These are phyloP conservation scores for Ogataea hybrid DNA, from an alignment of 1,139 yeast species.

Conservation along the genomic window DNA sequence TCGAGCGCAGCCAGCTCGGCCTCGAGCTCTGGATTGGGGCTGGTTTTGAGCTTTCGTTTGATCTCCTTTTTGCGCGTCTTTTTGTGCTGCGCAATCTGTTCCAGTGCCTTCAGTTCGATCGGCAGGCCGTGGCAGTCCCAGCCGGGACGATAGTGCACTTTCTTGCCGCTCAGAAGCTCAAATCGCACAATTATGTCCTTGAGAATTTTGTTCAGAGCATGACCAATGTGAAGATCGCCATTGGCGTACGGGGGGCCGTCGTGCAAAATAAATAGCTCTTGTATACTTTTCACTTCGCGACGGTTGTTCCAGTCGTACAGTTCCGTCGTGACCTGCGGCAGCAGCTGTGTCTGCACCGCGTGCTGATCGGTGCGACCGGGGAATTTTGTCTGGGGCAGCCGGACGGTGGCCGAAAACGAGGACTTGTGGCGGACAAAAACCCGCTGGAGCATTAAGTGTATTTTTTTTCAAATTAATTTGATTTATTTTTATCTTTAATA, in stretches of 20 bases:
- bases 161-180: conserved; percentile 60
- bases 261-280: conserved; percentile 64
- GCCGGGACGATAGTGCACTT: conserved; percentile 78
- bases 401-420: conserved; percentile 44
- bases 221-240: conserved; percentile 92
- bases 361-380: conserved; percentile 46
- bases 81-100: conserved; percentile 35
- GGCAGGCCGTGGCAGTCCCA: conserved; percentile 99
- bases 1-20: conserved; percentile 14
- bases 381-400: conserved; percentile 53
- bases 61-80: conserved; percentile 11
- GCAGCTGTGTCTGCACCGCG: conserved; percentile 29
- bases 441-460: neutral
- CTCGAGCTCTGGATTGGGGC: conserved; percentile 14
- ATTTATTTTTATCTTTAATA: neutral
- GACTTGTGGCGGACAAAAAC: conserved; percentile 29
- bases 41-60: conserved; percentile 21
- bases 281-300: conserved; percentile 23
- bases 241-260: conserved; percentile 99
- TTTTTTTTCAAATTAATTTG: neutral
- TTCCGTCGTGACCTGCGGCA: conserved; percentile 36
- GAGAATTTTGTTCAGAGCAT: conserved; percentile 82
- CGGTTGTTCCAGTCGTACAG: conserved; percentile 43
- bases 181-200: conserved; percentile 83
- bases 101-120: conserved; percentile 82